Conservation (phyloP, 164 flowering plant species). For the Annona squamosa region DNA sequence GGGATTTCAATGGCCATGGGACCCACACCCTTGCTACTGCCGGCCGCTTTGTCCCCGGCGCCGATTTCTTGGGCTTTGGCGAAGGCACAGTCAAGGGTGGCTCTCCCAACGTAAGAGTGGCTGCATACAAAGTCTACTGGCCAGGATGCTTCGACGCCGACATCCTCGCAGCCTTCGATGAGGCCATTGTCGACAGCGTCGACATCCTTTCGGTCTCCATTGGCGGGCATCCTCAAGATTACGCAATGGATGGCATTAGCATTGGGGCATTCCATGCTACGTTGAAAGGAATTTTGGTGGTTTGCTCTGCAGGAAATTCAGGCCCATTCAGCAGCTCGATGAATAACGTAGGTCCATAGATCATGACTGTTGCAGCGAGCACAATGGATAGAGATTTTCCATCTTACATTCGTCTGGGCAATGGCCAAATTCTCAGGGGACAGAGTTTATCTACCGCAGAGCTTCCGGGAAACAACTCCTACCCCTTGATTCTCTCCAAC, state of each 20-base stretch:
- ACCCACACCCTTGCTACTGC: conserved; percentile 7
- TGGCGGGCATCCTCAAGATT: conserved; percentile 33
- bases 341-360: conserved; percentile 2
- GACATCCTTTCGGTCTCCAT: conserved; percentile 42
- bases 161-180: conserved; percentile 46
- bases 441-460: conserved; percentile 51
- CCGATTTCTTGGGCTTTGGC: conserved; percentile 34
- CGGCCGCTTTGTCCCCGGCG: neutral
- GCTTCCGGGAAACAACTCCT: conserved; percentile 17
- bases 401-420: neutral
- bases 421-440: conserved; percentile 37
- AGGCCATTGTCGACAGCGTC: conserved; percentile 53
- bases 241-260: conserved; percentile 31
- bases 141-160: conserved; percentile 39
- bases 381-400: conserved; percentile 7
- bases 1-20: neutral
- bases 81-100: conserved; percentile 67
- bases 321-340: neutral
- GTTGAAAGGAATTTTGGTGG: neutral
- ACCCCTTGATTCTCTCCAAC: conserved; percentile 23
- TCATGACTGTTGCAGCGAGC: conserved; percentile 9
- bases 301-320: conserved; percentile 2
- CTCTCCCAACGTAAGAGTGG: conserved; percentile 38
- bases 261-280: conserved; percentile 49
- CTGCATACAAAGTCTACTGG: conserved; percentile 13